Evolutionary conservation across 768 basidiomycete genomes (phyloP).

Genomic region (Hygrocybe coccinea): DNA sequence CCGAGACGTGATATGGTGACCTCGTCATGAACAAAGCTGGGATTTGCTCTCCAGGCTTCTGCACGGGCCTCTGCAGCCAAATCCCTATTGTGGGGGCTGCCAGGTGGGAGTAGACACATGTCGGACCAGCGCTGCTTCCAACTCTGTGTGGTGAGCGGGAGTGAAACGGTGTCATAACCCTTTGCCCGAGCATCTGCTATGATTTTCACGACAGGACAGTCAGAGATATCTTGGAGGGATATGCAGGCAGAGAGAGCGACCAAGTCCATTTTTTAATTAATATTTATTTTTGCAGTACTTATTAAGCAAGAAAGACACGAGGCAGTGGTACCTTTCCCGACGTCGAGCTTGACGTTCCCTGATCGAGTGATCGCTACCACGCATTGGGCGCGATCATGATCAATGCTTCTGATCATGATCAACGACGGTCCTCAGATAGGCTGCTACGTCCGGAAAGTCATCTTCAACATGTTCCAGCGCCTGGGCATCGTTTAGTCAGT

Average conservation of each 20-base stretch:
- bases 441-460: constrained; percentile 66
- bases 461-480: constrained; percentile 65
- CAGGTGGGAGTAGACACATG: constrained; percentile 72
- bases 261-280: constrained; percentile 8
- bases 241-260: constrained; percentile 36
- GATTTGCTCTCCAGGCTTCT: constrained; percentile 83
- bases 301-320: not conserved
- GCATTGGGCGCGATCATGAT: constrained; percentile 16
- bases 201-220: constrained; percentile 48
- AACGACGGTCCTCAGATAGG: constrained; percentile 46
- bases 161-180: constrained; percentile 70
- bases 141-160: constrained; percentile 83
- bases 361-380: not conserved
- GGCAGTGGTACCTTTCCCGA: not conserved
- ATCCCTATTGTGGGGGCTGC: constrained; percentile 23
- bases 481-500: constrained; percentile 33
- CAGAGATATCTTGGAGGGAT: constrained; percentile 35
- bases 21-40: constrained; percentile 75
- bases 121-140: constrained; percentile 87
- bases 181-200: constrained; percentile 50
- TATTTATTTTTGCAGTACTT: not conserved
- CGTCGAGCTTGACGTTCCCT: not conserved
- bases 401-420: constrained; percentile 28
- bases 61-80: constrained; percentile 52
- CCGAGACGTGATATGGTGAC: constrained; percentile 87